Evolutionary conservation across 1,284 basidiomycete species (phyloP), one percentile per base, ranked within the genome.

Genomic region (Ganoderma meredithae): DNA sequence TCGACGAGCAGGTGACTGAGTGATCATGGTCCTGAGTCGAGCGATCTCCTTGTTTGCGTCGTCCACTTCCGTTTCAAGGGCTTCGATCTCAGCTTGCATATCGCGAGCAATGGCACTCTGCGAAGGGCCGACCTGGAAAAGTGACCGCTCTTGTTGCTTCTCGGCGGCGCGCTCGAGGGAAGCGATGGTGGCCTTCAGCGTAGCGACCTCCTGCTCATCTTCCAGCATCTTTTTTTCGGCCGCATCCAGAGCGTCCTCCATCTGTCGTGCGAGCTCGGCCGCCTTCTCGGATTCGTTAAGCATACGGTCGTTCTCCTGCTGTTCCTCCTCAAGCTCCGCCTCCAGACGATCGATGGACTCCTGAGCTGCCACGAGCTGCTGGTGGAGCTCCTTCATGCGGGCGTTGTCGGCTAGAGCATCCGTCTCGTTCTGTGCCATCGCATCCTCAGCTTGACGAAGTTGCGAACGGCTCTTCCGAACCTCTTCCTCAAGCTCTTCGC

Each of bases 1-100:
- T 72, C 88, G 89, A 7, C 92, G 85, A 55, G 89, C 89, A n/a
- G 92, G 91, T 15, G 91, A 92, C 72, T 93, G 90, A 49, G 83
- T 85, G 31, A 96, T 82, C 60, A 93, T 79, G 0, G 88, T 84
- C 61, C 87, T 88, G 58, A 97, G 82, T 22, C 89, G 86, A 0
- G 90, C 92, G 67, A 96, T 93, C 77, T 96, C 94, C 74, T 84
- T 88, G 76, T 94, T 86, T 0, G 95, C 95, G 1, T 89, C 86
- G 69, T 95, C 92, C 31, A 97, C 85, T 71, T 96, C 92, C 7
- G 85, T 83, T 77, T 96, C 93, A 53, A 97, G 82, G 0, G 83
- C 85, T 68, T 85, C 83, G 56, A 82, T 77, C 67, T 91, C 89
- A 19, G 84, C 81, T 52, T 90, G 88, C 31, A 74, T 62, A 73